A percentile compares a stretch with the other conserved stretches of the same genome.
These are phyloP conservation scores for Kewa caespitosa DNA, from an alignment of 179 eudicot species.

Conservation along the genomic window DNA sequence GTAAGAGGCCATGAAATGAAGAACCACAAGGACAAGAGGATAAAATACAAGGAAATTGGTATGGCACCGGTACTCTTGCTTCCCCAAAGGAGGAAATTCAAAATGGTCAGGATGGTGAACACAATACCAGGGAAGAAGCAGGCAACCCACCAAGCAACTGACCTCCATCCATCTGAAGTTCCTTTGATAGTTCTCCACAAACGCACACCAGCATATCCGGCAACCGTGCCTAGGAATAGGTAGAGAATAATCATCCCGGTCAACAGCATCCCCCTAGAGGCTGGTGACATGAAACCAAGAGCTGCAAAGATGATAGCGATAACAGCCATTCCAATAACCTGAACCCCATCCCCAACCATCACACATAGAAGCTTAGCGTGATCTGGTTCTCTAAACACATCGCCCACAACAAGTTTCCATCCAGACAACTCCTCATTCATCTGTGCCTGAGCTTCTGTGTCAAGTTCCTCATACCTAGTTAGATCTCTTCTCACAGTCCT, in stretches of 20 bases:
- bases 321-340: constrained; percentile 59
- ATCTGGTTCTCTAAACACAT: constrained; percentile 62
- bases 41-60: constrained; percentile 58
- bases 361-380: constrained; percentile 58
- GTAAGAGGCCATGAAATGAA: constrained; percentile 69
- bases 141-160: constrained; percentile 61
- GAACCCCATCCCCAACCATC: constrained; percentile 71
- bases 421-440: constrained; percentile 74
- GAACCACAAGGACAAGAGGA: constrained; percentile 62
- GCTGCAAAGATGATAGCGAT: constrained; percentile 73
- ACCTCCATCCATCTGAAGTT: constrained; percentile 57
- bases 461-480: constrained; percentile 64
- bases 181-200: constrained; percentile 59
- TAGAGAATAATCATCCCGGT: constrained; percentile 61
- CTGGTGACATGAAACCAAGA: constrained; percentile 71
- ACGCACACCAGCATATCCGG: constrained; percentile 65
- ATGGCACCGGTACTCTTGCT: constrained; percentile 66
- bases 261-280: constrained; percentile 61
- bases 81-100: constrained; percentile 68
- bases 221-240: constrained; percentile 52
- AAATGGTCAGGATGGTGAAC: constrained; percentile 45
- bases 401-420: constrained; percentile 75
- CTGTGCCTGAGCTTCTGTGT: constrained; percentile 74
- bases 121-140: constrained; percentile 66
- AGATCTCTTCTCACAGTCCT: constrained; percentile 67